These are phyloP conservation scores for Ustilago hordei DNA, from an alignment of 1,284 basidiomycete genomes.

Conservation along the genomic window DNA sequence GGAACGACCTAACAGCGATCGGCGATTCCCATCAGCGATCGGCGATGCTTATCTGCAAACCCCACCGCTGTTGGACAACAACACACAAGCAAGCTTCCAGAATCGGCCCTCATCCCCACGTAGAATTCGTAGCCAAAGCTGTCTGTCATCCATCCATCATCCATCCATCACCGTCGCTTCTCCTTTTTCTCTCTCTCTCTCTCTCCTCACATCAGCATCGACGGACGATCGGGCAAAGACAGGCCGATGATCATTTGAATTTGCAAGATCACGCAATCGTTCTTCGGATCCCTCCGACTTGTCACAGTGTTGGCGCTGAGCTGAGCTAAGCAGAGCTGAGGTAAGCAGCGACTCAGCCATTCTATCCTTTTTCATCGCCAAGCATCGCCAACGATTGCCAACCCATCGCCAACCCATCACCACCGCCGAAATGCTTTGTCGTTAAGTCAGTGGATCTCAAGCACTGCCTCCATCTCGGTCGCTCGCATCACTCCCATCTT, in stretches of 20 bases:
- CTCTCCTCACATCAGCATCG: neutral
- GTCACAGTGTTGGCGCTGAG: neutral
- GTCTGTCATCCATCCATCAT: too few relatives aligned
- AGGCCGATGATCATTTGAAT: neutral
- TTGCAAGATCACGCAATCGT: slow-evolving; percentile 8
- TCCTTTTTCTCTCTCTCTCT: neutral
- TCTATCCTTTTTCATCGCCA: neutral
- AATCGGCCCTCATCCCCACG: neutral
- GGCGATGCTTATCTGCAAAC: slow-evolving; percentile 1
- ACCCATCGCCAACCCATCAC: neutral
- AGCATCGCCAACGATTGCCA: neutral
- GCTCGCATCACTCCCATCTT: neutral
- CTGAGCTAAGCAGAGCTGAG: neutral
- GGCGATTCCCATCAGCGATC: neutral
- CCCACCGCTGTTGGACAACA: neutral
- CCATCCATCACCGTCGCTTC: neutral
- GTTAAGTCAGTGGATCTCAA: neutral
- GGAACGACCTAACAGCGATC: slow-evolving; percentile 1
- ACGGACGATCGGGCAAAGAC: neutral
- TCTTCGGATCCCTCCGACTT: slow-evolving; percentile 4
- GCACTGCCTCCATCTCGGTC: neutral
- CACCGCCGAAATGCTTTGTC: neutral
- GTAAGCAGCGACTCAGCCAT: neutral
- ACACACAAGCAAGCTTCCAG: neutral
- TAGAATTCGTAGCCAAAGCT: neutral